Base-by-base conservation (phyloP, 2,329 filamentous ascomycete genomes). In the Chaetomiaceae sp. region DNA sequence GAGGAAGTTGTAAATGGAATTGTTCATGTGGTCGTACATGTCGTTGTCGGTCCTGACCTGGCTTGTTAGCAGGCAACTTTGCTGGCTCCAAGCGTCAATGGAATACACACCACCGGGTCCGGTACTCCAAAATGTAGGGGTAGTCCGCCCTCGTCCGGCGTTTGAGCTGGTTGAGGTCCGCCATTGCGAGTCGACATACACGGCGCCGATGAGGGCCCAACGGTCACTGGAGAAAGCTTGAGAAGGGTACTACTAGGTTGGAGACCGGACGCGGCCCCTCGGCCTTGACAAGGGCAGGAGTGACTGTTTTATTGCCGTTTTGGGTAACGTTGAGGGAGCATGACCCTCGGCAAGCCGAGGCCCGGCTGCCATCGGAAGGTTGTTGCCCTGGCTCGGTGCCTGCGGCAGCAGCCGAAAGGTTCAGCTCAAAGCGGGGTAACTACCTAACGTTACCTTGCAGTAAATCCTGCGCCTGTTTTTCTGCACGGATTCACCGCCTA, bases 11-110 rank as follows among this genome's bases (percentile, higher is more conserved):
- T 96, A 96, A 50, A 94, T 79, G 37, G 85, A 88, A 67, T 95
- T 96, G 73, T 96, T 96, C 77, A 95, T 83, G 68, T 97, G 92
- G 56, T 89, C 80, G 70, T 94, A 96, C 88, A 95, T 94, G 73
- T 96, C 91, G 67, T 95, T 95, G 71, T 96, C 91, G 68, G 83
- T 85, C 89, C 89, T 91, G 57, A 27, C 40, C 17, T 15, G 8
- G 7, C 12, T 23, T 19, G 19, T 54, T 27, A 54, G 51, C 33
- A 3, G 1, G 25, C 19, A 33, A 23, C 36, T 12, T 0, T 6
- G 6, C 31, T 39, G 9, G 6, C 33, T 39, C 44, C 15, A 38
- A 40, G 27, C 46, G 47, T n/a, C n/a, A n/a, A n/a, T n/a, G n/a
- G n/a, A n/a, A n/a, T n/a, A 59, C 73, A 65, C 64, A 91, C 91